Evolutionary conservation across 371 early-diverging fungal genomes (phyloP), one percentile per base, ranked within the genome.

Genomic region (Fennellomyces sp.): DNA sequence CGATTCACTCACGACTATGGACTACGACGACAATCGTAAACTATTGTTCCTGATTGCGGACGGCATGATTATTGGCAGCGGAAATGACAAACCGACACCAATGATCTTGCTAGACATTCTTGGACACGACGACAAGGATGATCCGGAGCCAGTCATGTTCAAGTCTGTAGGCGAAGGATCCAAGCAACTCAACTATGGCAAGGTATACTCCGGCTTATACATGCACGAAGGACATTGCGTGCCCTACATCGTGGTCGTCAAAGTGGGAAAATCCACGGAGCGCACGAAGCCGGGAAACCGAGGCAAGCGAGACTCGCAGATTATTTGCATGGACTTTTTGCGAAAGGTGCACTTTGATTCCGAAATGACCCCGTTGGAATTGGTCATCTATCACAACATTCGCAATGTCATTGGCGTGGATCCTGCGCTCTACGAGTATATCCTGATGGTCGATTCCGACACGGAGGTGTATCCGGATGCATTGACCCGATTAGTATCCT

Each of bases 261-360:
- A 99, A 75, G 93, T 93, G 52, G 99, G 99, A 29, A 88, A 90
- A 0, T 86, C 88, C 2, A 80, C 82, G 3, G 96, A 97, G 61
- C 65, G 73, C 15, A 78, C 88, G 56, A 92, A 93, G 64, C 91
- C 95, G 7, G 96, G 96, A n/a, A 98, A 99, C 68, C 86, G 99
- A 59, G 99, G 99, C 63, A 99, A 99, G 73, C 90, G 99, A 59
- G 99, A 99, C 78, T 96, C 96, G 21, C 99, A 99, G 74, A 90
- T 99, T 48, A 87, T 99, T 56, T 78, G 98, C 45, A 98, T 99
- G 97, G 88, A 91, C 52, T 99, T 98, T 81, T 86, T 98, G 63
- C 85, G 88, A 65, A 91, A 93, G 64, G 88, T 97, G 35, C 86
- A 91, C 52, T 96, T 95, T 78, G 87, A 95, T 56, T 93, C 95